These are phyloP conservation scores for Phytophthora tubulina DNA, from an alignment of 352 stramenopile genomes.

Conservation along the genomic window DNA sequence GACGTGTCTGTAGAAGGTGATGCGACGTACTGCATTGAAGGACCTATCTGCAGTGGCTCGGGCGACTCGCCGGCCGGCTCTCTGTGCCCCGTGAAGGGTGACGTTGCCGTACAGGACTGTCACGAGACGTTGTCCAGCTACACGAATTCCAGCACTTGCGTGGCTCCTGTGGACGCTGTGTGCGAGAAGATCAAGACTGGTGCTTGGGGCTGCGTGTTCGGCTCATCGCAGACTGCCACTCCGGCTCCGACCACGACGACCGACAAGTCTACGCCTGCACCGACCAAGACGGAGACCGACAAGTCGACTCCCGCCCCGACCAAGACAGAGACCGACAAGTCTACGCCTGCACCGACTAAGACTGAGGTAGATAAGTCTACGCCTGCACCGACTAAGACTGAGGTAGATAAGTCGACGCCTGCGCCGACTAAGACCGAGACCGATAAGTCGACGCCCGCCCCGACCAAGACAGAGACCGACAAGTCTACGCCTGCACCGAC, in stretches of 20 bases:
- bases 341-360: conserved; percentile 14
- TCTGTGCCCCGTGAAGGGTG: conserved; percentile 68
- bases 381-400: conserved; percentile 7
- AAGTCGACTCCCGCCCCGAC: conserved; percentile 3
- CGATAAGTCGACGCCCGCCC: conserved; percentile 5
- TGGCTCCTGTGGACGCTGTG: conserved; percentile 57
- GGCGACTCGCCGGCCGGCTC: conserved; percentile 49
- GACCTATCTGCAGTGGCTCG: conserved; percentile 68
- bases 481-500: conserved; percentile 7
- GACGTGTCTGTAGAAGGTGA: conserved; percentile 75
- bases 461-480: conserved; percentile 3
- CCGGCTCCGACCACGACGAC: conserved; percentile 7
- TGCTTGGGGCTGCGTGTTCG: conserved; percentile 75
- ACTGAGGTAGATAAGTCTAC: conserved; percentile 7
- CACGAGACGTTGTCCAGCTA: conserved; percentile 68
- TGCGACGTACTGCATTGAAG: conserved; percentile 78
- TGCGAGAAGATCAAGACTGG: conserved; percentile 79
- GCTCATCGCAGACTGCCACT: background rate
- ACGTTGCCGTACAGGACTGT: conserved; percentile 66
- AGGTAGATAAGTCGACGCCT: conserved; percentile 3
- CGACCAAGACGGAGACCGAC: conserved; percentile 1
- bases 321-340: background rate
- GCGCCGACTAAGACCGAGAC: conserved; percentile 12
- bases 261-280: conserved; percentile 2
- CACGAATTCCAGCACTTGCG: conserved; percentile 53